Conservation (phyloP, 1,284 basidiomycete species). For the Papiliotrema laurentii region DNA sequence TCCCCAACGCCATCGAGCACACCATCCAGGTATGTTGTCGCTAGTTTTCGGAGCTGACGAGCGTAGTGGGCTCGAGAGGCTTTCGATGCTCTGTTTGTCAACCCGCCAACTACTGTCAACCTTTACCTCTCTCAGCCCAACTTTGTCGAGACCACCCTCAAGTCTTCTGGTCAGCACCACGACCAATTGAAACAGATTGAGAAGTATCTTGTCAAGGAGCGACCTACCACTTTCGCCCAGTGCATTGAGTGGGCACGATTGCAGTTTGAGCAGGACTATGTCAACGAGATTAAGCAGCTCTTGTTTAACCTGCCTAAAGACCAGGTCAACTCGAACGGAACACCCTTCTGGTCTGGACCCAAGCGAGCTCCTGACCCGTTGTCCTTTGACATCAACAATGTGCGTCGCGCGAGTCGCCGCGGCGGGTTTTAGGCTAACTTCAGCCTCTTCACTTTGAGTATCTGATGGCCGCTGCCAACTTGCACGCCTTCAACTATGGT, state of each 20-base stretch:
- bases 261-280: constrained; percentile 93
- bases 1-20: constrained; percentile 97
- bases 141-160: constrained; percentile 85
- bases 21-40: constrained; percentile 75
- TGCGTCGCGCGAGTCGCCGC: constrained; percentile 49
- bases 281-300: constrained; percentile 89
- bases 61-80: constrained; percentile 85
- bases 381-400: constrained; percentile 78
- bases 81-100: constrained; percentile 90
- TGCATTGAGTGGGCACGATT: constrained; percentile 96
- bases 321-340: constrained; percentile 78
- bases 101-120: constrained; percentile 91
- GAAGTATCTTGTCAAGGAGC: constrained; percentile 83
- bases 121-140: constrained; percentile 95
- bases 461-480: constrained; percentile 88
- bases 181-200: constrained; percentile 89
- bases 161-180: constrained; percentile 82
- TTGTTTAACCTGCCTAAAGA: constrained; percentile 94
- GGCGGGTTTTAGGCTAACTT: not conserved
- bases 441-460: constrained; percentile 78
- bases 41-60: not conserved
- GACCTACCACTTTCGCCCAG: constrained; percentile 93
- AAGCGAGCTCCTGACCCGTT: constrained; percentile 97
- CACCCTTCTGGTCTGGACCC: constrained; percentile 95
- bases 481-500: constrained; percentile 98